Percentiles rank a stretch among this genome's conserved stretches.
Evolutionary conservation across 441 rosid species (phyloP).

Genomic region (Aquilaria agallochum): DNA sequence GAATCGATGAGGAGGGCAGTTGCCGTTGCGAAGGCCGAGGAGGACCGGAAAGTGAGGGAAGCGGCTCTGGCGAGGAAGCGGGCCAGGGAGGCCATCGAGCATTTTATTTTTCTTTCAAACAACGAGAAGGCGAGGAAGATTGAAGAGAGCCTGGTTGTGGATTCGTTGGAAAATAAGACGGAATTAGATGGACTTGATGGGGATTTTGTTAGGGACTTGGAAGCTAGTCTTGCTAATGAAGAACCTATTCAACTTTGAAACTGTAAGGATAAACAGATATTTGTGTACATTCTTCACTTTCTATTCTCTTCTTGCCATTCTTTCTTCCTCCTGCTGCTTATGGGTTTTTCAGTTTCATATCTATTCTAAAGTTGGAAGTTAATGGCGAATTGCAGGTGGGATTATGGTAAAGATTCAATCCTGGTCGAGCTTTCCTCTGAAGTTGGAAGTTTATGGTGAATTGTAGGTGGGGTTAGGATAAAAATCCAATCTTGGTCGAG

Average conservation of each 20-base stretch:
- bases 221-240: constrained; percentile 9
- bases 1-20: constrained; percentile 23
- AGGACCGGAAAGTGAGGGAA: constrained; percentile 21
- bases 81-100: constrained; percentile 21
- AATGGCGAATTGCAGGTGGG: background rate
- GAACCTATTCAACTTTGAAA: background rate
- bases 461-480: background rate
- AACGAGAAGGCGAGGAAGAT: background rate
- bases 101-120: background rate
- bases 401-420: background rate
- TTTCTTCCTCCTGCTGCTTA: background rate
- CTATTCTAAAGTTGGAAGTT: background rate
- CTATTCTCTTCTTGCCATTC: too few relatives aligned
- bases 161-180: background rate
- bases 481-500: too few relatives aligned
- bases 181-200: background rate
- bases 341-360: constrained; percentile 2
- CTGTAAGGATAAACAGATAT: background rate
- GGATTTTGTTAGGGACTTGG: constrained; percentile 13
- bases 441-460: background rate
- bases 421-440: background rate
- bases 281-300: background rate
- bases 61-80: constrained; percentile 21
- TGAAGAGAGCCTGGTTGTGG: background rate
- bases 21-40: constrained; percentile 13